Evolutionary conservation across 805 yeast genomes (phyloP).

Genomic region (Saccharomycopsis sp.): DNA sequence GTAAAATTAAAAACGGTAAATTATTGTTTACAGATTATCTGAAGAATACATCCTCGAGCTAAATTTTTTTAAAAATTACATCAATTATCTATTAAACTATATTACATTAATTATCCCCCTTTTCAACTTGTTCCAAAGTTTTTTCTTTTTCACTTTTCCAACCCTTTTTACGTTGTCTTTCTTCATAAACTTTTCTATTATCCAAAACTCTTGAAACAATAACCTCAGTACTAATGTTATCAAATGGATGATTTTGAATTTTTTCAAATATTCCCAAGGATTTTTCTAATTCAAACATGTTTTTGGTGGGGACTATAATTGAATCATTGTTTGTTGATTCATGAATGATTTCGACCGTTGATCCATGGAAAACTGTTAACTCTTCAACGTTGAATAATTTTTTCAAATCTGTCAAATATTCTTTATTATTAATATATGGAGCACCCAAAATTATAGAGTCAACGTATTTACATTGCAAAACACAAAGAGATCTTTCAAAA

Average conservation of each 20-base stretch:
- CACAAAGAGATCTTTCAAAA: conserved; percentile 78
- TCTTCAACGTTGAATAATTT: conserved; percentile 24
- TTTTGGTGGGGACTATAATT: too few species aligned
- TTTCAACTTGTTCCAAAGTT: conserved; percentile 1
- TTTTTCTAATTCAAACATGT: too few species aligned
- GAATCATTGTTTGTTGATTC: too few species aligned
- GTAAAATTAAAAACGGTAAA: too few species aligned
- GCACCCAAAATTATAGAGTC: conserved; percentile 71
- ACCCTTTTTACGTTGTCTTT: conserved; percentile 80
- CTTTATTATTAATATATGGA: conserved; percentile 39
- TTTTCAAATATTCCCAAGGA: conserved; percentile 29
- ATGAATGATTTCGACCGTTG: conserved; percentile 32
- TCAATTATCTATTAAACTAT: too few species aligned
- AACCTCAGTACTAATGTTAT: conserved; percentile 53
- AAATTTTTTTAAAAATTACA: too few species aligned
- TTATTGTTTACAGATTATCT: too few species aligned
- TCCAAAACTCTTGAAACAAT: conserved; percentile 67
- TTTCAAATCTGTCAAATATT: conserved; percentile 31
- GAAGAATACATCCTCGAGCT: too few species aligned
- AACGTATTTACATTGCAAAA: conserved; percentile 76
- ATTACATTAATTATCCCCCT: too few species aligned
- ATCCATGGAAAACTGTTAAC: conserved; percentile 47
- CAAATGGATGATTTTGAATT: conserved; percentile 46
- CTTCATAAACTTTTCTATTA: conserved; percentile 64
- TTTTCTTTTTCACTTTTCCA: conserved; percentile 28